Evolutionary conservation across 805 yeast genomes (phyloP), one percentile per base, ranked within the genome.

Genomic region (Zygotorulaspora sp.): DNA sequence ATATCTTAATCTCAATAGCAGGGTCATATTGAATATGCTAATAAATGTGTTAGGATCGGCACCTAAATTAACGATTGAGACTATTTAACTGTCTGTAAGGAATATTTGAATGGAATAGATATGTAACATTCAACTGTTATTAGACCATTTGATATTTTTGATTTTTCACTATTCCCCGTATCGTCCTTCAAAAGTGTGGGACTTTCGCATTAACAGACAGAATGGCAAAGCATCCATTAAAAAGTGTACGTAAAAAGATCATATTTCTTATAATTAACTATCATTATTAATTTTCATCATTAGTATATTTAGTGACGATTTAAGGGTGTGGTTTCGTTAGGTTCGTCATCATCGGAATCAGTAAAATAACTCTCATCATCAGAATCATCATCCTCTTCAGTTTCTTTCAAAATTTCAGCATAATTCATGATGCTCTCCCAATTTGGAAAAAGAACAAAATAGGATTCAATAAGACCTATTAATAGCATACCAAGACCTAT

Each of bases 401-500:
- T 49, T 22, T 61, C 66, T 27, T 61, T 67, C 41, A 67, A 52
- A 38, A 55, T 52, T 13, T 61, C 61, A 1, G 83, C 76, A 14
- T 63, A 67, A 24, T 58, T 62, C 32, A 77, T 57, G 13, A 78
- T 69, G 32, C 57, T 47, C 9, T 70, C 68, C 87, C 86, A 80
- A 51, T 78, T 68, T 5, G 75, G 71, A 26, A 56, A 54, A 15
- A 70, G 41, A 5, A 77, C 71, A 42, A 57, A 68, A 40, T 65
- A 71, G 2, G 70, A 57, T 50, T 79, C 80, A n/a, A 71, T 66
- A 10, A 57, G 12, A 2, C 78, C 74, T 43, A 80, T 72, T 17
- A 71, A 38, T 6, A 66, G 50, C 55, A 80, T 68, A 0, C 79
- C 83, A 11, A 71, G 67, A 1, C 84, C 78, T 49, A 85, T 73